Evolutionary conservation across 495 filamentous ascomycete species (phyloP).

Genomic region (Penicillium ochrochloron): DNA sequence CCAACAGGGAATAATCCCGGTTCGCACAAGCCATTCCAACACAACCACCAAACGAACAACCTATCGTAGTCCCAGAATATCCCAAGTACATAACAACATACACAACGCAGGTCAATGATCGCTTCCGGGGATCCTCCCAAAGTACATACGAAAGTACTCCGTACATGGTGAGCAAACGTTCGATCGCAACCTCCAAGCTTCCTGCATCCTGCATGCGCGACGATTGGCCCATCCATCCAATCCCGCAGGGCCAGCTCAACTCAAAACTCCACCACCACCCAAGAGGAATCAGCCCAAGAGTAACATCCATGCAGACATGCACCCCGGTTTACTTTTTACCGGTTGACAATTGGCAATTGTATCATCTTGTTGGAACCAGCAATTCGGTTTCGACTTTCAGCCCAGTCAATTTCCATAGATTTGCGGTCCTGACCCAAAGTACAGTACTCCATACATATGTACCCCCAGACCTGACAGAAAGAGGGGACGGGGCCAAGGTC

Average conservation of each 20-base stretch:
- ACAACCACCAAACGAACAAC: neutral
- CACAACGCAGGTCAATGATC: neutral
- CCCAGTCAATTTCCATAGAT: neutral
- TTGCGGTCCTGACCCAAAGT: too few species aligned
- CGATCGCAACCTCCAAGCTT: conserved; percentile 7
- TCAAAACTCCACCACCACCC: neutral
- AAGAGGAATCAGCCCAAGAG: neutral
- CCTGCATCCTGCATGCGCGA: neutral
- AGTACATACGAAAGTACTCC: too few species aligned
- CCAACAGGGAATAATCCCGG: conserved; percentile 21
- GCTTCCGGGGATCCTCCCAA: conserved; percentile 2
- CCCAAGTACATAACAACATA: too few species aligned
- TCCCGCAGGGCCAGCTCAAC: conserved; percentile 8
- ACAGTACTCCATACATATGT: too few species aligned
- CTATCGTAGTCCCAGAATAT: neutral
- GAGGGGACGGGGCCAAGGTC: neutral
- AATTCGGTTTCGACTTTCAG: neutral
- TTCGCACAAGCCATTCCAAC: neutral
- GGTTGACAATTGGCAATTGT: neutral
- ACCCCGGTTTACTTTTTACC: neutral
- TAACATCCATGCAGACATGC: neutral
- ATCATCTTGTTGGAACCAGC: neutral
- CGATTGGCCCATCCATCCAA: conserved; percentile 8
- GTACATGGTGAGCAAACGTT: neutral
- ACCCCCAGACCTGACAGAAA: neutral